Evolutionary conservation across 2,329 filamentous ascomycete genomes (phyloP), one percentile per base, ranked within the genome.

Genomic region (Penicillium sp.): DNA sequence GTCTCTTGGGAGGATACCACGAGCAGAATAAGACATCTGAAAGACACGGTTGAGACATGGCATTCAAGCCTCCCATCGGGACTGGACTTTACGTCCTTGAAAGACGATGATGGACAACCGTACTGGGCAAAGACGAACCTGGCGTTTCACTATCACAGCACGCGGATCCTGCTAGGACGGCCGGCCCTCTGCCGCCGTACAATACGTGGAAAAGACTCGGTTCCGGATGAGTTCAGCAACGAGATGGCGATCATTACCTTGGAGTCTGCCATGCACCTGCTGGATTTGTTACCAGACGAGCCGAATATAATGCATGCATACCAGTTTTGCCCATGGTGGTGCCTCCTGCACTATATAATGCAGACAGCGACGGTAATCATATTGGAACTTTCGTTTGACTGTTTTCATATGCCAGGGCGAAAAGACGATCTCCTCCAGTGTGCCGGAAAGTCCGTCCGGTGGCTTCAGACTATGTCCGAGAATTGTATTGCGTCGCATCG

Each of bases 271-370:
- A 59, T 59, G 28, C 59, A 64, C 7, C 65, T 67, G 56, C 53
- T 75, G 5, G 56, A 60, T 5, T 50, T 73, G 6, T 62, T 75
- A 6, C 70, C 71, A 3, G 62, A 68, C 13, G 53, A 60, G 28
- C 64, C 67, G 2, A 62, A 69, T 39, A 44, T 60, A 4, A 52
- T 59, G 4, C 65, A 64, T 38, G 45, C 72, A 4, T 64, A 66
- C 38, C 55, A 55, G 13, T 52, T 66, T 7, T 60, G 63, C 1
- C 69, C 70, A 14, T 75, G 72, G 72, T 73, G 68, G 67, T 69
- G 61, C 50, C 55, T 72, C 14, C 55, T 74, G 27, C 71, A 74
- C 46, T 69, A 67, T 51, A 50, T 74, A 13, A 69, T 73, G 53
- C 72, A 75, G 53, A 58, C 68, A 27, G 56, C 61, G 9, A 66